phyloP scores from a whole-genome alignment of 2,329 filamentous ascomycete species.

The Pseudogymnoascus sp. region DNA sequence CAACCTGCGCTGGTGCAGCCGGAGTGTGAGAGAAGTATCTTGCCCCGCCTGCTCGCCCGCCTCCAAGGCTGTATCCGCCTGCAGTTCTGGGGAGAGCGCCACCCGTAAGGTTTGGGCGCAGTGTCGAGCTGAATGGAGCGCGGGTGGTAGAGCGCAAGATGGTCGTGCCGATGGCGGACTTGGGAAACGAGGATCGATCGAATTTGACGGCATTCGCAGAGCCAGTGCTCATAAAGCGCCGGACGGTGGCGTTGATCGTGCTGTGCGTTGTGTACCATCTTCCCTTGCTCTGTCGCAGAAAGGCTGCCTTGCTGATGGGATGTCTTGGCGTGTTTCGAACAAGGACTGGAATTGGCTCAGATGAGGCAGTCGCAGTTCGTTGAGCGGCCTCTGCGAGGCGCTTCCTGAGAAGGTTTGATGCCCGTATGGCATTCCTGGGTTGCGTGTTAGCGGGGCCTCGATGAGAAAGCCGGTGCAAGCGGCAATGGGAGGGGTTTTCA shows the following conservation, averaged over 20 bases:
- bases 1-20: slow-evolving; percentile 76
- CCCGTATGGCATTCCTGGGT: slow-evolving; percentile 37
- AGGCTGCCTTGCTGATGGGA: slow-evolving; percentile 47
- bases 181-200: slow-evolving; percentile 44
- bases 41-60: slow-evolving; percentile 59
- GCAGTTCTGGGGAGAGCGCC: slow-evolving; percentile 76
- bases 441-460: slow-evolving; percentile 13
- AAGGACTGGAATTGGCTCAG: slow-evolving; percentile 50
- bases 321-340: slow-evolving; percentile 48
- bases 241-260: slow-evolving; percentile 43
- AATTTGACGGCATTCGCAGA: slow-evolving; percentile 33
- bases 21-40: slow-evolving; percentile 88
- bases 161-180: slow-evolving; percentile 46
- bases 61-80: slow-evolving; percentile 76
- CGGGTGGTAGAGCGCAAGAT: slow-evolving; percentile 60
- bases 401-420: slow-evolving; percentile 36
- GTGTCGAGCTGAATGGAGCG: slow-evolving; percentile 77
- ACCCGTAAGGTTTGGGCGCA: slow-evolving; percentile 87
- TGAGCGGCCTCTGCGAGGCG: slow-evolving; percentile 33
- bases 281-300: slow-evolving; percentile 55
- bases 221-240: slow-evolving; percentile 29
- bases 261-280: slow-evolving; percentile 53
- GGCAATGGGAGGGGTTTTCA: slow-evolving; percentile 15
- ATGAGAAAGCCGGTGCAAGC: background rate
- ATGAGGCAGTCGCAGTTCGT: slow-evolving; percentile 32